Percentiles rank a stretch among this genome's conserved stretches.
Conservation (phyloP, 1,284 basidiomycete species). For the Phellinidium pouzarii region DNA sequence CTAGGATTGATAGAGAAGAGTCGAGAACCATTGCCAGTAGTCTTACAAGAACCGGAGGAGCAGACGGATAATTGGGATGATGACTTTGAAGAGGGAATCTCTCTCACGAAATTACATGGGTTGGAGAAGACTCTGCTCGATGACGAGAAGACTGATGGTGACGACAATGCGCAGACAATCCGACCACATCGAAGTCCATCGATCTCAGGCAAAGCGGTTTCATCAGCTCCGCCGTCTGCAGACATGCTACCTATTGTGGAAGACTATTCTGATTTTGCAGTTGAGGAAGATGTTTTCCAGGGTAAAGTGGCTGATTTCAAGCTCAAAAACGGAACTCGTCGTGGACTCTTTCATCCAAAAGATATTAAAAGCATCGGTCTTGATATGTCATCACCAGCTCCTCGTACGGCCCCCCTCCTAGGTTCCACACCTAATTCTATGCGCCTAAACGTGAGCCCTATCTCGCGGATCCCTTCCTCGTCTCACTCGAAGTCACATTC, state of each 20-base stretch:
- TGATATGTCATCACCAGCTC: slow-evolving; percentile 40
- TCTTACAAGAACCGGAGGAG: slow-evolving; percentile 65
- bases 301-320: slow-evolving; percentile 79
- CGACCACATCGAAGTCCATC: slow-evolving; percentile 64
- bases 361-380: slow-evolving; percentile 74
- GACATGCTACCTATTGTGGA: slow-evolving; percentile 67
- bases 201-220: slow-evolving; percentile 39
- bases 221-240: slow-evolving; percentile 52
- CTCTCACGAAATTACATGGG: slow-evolving; percentile 78
- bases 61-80: slow-evolving; percentile 96
- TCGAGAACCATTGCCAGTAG: slow-evolving; percentile 45
- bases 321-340: slow-evolving; percentile 63
- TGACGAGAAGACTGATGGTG: slow-evolving; percentile 56
- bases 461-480: slow-evolving; percentile 21
- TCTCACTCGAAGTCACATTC: slow-evolving; percentile 27
- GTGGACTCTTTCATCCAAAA: slow-evolving; percentile 80
- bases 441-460: slow-evolving; percentile 23
- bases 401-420: slow-evolving; percentile 59
- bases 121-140: slow-evolving; percentile 54
- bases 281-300: slow-evolving; percentile 67
- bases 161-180: slow-evolving; percentile 74
- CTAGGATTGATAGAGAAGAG: slow-evolving; percentile 46
- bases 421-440: slow-evolving; percentile 35
- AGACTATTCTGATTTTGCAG: slow-evolving; percentile 83
- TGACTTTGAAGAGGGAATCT: slow-evolving; percentile 93